Conservation (phyloP, 495 filamentous ascomycete species). For the Penicillium ucsense region DNA sequence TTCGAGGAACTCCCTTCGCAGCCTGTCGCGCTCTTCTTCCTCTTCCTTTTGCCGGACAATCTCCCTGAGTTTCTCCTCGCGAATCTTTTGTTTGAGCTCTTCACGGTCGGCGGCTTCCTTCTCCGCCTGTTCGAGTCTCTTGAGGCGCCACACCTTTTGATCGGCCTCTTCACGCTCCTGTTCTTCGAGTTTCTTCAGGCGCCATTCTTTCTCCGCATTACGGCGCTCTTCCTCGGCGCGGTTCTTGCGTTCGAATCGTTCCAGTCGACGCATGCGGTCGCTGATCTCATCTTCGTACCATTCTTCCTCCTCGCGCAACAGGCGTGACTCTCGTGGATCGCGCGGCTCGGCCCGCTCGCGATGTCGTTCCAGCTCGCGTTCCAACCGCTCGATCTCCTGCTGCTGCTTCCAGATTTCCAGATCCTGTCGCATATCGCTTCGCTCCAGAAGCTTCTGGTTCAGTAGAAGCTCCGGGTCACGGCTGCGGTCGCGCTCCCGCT, state of each 20-base stretch:
- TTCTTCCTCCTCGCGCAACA: conserved; percentile 25
- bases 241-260: conserved; percentile 25
- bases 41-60: conserved; percentile 33
- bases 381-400: conserved; percentile 35
- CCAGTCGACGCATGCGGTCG: conserved; percentile 23
- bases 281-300: conserved; percentile 30
- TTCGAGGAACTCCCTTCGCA: conserved; percentile 28
- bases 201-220: conserved; percentile 18
- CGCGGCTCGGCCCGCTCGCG: conserved; percentile 15
- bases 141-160: conserved; percentile 14
- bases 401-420: conserved; percentile 31
- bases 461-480: conserved; percentile 31
- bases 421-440: conserved; percentile 29
- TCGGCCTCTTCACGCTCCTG: conserved; percentile 22
- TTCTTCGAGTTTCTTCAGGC: conserved; percentile 23
- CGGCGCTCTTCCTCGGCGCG: conserved; percentile 23
- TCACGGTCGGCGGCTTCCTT: conserved; percentile 22
- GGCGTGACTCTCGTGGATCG: conserved; percentile 12
- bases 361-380: conserved; percentile 32
- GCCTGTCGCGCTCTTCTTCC: conserved; percentile 31
- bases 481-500: conserved; percentile 13
- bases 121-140: conserved; percentile 22
- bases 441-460: conserved; percentile 28
- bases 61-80: conserved; percentile 20
- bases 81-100: conserved; percentile 13